Evolutionary conservation across 768 basidiomycete species (phyloP).

Genomic region (Roridomyces roridus): DNA sequence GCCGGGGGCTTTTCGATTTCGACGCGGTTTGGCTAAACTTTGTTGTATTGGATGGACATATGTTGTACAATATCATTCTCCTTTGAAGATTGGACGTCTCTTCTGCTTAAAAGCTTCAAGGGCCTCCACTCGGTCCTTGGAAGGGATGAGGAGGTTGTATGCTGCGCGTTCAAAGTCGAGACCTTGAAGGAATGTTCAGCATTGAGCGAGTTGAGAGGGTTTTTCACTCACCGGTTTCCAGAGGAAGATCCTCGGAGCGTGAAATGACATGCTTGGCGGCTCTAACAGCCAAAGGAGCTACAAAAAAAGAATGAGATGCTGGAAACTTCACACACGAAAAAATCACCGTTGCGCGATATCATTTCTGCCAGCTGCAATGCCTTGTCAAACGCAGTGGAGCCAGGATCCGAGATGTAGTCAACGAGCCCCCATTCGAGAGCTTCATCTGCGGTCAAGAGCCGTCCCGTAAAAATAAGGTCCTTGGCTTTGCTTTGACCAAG

Average conservation of each 20-base stretch:
- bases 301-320: neutral
- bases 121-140: constrained; percentile 82
- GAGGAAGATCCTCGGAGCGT: constrained; percentile 74
- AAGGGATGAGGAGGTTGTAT: constrained; percentile 80
- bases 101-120: constrained; percentile 88
- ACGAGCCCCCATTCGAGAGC: constrained; percentile 81
- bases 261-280: constrained; percentile 89
- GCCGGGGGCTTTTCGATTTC: constrained; percentile 54
- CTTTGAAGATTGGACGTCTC: constrained; percentile 77
- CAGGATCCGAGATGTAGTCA: constrained; percentile 76
- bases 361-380: constrained; percentile 72
- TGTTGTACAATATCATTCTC: constrained; percentile 56
- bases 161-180: constrained; percentile 90
- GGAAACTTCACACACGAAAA: neutral
- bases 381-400: constrained; percentile 66
- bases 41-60: constrained; percentile 27
- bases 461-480: constrained; percentile 85
- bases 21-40: constrained; percentile 48
- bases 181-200: constrained; percentile 46
- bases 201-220: neutral
- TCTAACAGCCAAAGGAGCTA: constrained; percentile 86
- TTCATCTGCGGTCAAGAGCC: constrained; percentile 67
- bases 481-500: constrained; percentile 84
- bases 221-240: constrained; percentile 67
- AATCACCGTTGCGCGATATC: constrained; percentile 71